Base-by-base conservation (phyloP, 495 filamentous ascomycete species). In the Penicillium psychrofluorescens region DNA sequence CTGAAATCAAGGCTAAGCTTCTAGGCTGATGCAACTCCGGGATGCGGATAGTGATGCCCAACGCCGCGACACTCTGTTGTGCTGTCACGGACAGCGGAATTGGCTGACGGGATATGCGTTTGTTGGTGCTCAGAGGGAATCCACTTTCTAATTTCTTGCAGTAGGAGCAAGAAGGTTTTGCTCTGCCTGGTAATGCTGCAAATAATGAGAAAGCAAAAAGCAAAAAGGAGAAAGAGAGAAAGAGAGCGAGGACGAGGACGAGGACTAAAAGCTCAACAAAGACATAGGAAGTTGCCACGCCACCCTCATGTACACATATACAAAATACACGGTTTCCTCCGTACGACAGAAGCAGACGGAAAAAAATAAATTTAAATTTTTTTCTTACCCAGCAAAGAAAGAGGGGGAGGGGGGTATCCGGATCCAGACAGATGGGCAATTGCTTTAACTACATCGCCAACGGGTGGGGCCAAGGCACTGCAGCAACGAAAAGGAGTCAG, bases 1-100 rank as follows among this genome's bases (percentile, higher is more conserved):
- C 51, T 58, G 54, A 58, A 22, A 40, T 14, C 40, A 41, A 36
- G 44, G 29, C 37, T 40, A 38, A 36, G 44, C 13, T 36, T 32
- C 35, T 44, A 35, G 39, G 33, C 11, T 41, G 36, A 30, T 50
- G 46, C 41, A 44, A 48, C 43, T 47, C 32, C 15, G 35, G 40
- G 46, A 54, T 59, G 56, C 51, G 62, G 49, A 59, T 51, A 22
- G 48, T 55, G 62, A 61, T 64, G 61, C 61, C 60, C 63, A 66
- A 66, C 49, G 54, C 22, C 22, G 22, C 22, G 22, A 6, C 22
- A 22, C 22, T 22, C 2, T 22, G 22, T 22, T 22, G 22, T 22
- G 22, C 4, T 22, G 22, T 22, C 22, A 22, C 22, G 4, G 22
- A 22, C 22, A 22, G 22, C 22, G 22, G 4, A 22, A 22, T 4